These are phyloP conservation scores for Mortierella hygrophila DNA, from an alignment of 192 early-diverging fungal species.

Conservation along the genomic window DNA sequence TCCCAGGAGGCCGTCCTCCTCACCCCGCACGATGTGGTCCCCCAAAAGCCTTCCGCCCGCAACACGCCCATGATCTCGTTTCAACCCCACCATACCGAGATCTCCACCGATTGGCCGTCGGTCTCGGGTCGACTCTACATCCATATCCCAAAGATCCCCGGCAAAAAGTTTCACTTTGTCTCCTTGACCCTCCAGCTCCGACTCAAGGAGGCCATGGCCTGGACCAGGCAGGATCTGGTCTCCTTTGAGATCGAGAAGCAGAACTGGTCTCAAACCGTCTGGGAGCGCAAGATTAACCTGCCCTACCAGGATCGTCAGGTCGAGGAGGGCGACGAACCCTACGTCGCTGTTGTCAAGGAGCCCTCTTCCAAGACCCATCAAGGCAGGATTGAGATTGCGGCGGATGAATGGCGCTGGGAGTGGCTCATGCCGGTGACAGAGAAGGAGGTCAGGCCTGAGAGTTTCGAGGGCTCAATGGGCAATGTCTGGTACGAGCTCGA, in stretches of 20 bases:
- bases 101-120: slow-evolving; percentile 43
- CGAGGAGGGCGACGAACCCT: slow-evolving; percentile 16
- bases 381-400: slow-evolving; percentile 16
- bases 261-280: slow-evolving; percentile 41
- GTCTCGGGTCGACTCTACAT: slow-evolving; percentile 42
- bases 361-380: slow-evolving; percentile 1
- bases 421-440: slow-evolving; percentile 42
- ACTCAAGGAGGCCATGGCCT: slow-evolving; percentile 35
- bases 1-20: background rate
- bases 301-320: slow-evolving; percentile 36
- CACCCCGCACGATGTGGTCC: slow-evolving; percentile 3
- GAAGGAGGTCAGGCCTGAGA: slow-evolving; percentile 40
- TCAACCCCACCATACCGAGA: slow-evolving; percentile 44
- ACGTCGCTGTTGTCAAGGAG: slow-evolving; percentile 32
- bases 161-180: slow-evolving; percentile 41
- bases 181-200: slow-evolving; percentile 40
- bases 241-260: slow-evolving; percentile 45
- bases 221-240: slow-evolving; percentile 41
- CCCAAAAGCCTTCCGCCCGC: slow-evolving; percentile 30
- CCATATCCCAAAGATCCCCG: slow-evolving; percentile 39
- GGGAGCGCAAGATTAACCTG: slow-evolving; percentile 32
- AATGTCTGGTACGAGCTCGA: slow-evolving; percentile 55
- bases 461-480: slow-evolving; percentile 53
- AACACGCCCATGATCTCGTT: slow-evolving; percentile 48
- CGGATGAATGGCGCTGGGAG: slow-evolving; percentile 52